Evolutionary conservation across 208 protist species (phyloP), one percentile per base, ranked within the genome.

Genomic region (Naegleria gruberi): DNA sequence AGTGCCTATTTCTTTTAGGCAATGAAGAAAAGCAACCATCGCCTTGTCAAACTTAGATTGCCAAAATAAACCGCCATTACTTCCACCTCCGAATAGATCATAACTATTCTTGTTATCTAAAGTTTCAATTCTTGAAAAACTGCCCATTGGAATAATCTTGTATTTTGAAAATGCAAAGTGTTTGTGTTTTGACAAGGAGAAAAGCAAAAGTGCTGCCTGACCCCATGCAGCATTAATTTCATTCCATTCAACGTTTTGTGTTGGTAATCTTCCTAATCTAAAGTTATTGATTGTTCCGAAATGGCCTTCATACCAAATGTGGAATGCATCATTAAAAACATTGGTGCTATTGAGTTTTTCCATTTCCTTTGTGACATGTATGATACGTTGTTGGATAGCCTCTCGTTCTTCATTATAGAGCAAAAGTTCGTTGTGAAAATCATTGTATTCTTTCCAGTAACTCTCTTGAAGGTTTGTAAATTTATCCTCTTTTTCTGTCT

Each of bases 211-310:
- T 4, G 91, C 91, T 0, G 93, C 51, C 40, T 95, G 93, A 40
- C 95, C 95, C 94, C 93, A 96, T 17, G 94, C 95, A 2, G 94
- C 93, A 90, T 96, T 96, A 89, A 96, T 95, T 87, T 96, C 95
- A 37, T 93, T 92, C 94, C 94, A 95, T 34, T 94, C 91, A 2
- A 96, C 95, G 19, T 91, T 86, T 84, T 94, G 41, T 30, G 57
- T 89, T 4, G 92, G 91, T 34, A 96, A 81, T 7, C 91, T 89
- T 26, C 95, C 95, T 4, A 97, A 85, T 8, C 95, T 82, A n/a
- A 95, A 91, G 0, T 90, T 91, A 82, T 97, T 97, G 40, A 97
- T 97, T 0, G 94, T 97, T 23, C 93, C 95, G 92, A 96, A 96
- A 73, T 94, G 92, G n/a, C 92, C 92, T 47, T 94, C 93, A 57